Evolutionary conservation across 1,139 yeast genomes (phyloP), one percentile per base, ranked within the genome.

Genomic region (Hemisphaericaspora xylofermentans): DNA sequence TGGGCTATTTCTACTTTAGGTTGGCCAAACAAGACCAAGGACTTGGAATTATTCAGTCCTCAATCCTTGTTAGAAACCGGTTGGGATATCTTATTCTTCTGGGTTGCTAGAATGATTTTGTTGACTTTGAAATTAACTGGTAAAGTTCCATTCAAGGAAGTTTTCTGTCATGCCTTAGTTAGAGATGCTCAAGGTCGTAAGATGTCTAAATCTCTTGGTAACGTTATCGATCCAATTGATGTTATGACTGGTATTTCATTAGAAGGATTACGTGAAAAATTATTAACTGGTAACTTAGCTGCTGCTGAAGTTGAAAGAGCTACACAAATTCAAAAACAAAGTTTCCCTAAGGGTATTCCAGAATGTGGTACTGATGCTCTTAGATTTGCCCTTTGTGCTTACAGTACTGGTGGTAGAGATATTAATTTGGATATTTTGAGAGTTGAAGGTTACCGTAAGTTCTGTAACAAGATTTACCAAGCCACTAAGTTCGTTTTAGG

Each of bases 131-230:
- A 91, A 68, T 76, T 93, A 64, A 88, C 96, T 27, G 98, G 97
- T 39, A 74, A 84, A 45, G 79, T 88, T 48, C 98, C 98, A 46
- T 93, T 93, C 76, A 84, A 80, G 56, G 98, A 93, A 68, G 98
- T 93, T 19, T 93, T 89, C 80, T 93, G 98, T 67, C 98, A 93
- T 65, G 91, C 98, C 16, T 83, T 93, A 64, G 97, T 93, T 38
- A 89, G 98, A 71, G 98, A 93, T 68, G 96, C 98, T 42, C 98
- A 93, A 68, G 98, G 98, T 52, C 85, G 98, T 67, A 93, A 93
- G 71, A 93, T 91, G 98, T 91, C 98, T 50, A 93, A 93, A 71
- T 88, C 97, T 43, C 76, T 93, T 54, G 98, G 98, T 68, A 93
- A 93, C 57, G 98, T 93, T 48, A 71, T 93, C 57, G 98, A 93